These are phyloP conservation scores for Phoma sp. DNA, from an alignment of 2,329 filamentous ascomycete genomes.

Conservation along the genomic window DNA sequence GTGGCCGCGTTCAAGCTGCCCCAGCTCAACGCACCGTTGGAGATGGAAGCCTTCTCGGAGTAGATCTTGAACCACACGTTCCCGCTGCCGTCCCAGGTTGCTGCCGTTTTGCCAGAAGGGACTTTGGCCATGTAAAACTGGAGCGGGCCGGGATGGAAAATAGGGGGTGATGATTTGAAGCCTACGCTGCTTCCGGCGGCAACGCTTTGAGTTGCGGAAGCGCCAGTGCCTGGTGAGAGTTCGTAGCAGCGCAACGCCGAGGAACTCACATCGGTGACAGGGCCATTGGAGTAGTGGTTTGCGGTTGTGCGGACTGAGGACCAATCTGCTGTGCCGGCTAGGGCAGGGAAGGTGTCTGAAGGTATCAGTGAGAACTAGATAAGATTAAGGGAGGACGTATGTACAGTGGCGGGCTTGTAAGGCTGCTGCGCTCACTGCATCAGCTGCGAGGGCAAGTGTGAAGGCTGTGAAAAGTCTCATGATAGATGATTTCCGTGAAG, in stretches of 20 bases:
- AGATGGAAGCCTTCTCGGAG: constrained; percentile 29
- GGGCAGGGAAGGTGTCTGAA: constrained; percentile 14
- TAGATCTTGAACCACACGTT: constrained; percentile 50
- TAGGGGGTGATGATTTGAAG: constrained; percentile 41
- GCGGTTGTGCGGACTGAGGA: constrained; percentile 42
- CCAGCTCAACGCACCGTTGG: constrained; percentile 37
- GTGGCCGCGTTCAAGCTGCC: constrained; percentile 29
- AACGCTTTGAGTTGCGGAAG: constrained; percentile 30
- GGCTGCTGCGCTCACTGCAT: constrained; percentile 29
- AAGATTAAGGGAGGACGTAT: background rate
- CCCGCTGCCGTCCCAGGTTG: constrained; percentile 42
- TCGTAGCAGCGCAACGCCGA: constrained; percentile 46
- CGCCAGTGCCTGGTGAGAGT: constrained; percentile 28
- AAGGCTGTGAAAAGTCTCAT: constrained; percentile 39
- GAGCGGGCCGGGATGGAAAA: constrained; percentile 46
- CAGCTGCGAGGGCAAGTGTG: constrained; percentile 26
- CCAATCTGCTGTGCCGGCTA: constrained; percentile 39
- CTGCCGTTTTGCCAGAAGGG: constrained; percentile 36
- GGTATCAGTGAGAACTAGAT: constrained; percentile 27
- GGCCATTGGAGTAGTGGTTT: constrained; percentile 41
- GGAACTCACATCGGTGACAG: constrained; percentile 40
- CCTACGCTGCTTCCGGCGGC: constrained; percentile 41
- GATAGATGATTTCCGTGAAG: background rate
- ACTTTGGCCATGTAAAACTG: constrained; percentile 51
- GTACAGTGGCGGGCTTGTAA: constrained; percentile 37